Evolutionary conservation across 2,329 filamentous ascomycete species (phyloP).

Genomic region (Colletotrichum sojae): DNA sequence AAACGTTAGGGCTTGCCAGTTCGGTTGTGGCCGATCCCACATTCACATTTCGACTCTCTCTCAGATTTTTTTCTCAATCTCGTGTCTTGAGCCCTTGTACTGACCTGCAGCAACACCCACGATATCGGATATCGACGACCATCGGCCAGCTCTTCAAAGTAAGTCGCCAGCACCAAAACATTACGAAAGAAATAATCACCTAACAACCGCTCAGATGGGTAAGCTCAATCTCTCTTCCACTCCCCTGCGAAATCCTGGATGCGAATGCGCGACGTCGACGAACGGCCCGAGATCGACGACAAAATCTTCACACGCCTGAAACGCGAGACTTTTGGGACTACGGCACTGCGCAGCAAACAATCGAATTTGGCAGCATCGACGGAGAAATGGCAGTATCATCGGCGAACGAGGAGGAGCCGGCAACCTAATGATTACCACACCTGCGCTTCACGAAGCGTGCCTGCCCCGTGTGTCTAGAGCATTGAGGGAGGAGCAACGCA

Average conservation of each 20-base stretch:
- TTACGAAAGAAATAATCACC: slow-evolving; percentile 43
- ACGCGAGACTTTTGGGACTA: slow-evolving; percentile 3
- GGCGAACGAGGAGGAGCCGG: too few species aligned
- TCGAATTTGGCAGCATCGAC: too few species aligned
- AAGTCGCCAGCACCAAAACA: slow-evolving; percentile 28
- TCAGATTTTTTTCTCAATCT: slow-evolving; percentile 29
- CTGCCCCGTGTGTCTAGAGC: too few species aligned
- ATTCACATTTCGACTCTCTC: not conserved
- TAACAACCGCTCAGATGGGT: slow-evolving; percentile 71
- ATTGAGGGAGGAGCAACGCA: too few species aligned
- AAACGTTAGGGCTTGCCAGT: too few species aligned
- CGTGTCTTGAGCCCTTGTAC: slow-evolving; percentile 27
- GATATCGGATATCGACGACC: slow-evolving; percentile 42
- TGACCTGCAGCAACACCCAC: slow-evolving; percentile 41
- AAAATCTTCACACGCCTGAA: not conserved
- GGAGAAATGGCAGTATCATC: too few species aligned
- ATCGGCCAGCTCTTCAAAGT: slow-evolving; percentile 43
- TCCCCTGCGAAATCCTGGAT: slow-evolving; percentile 12
- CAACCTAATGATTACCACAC: too few species aligned
- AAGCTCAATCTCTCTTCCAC: slow-evolving; percentile 57
- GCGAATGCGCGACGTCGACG: slow-evolving; percentile 18
- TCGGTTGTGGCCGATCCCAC: too few species aligned
- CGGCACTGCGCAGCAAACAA: slow-evolving; percentile 41
- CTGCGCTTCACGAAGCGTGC: too few species aligned
- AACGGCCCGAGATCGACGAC: slow-evolving; percentile 36